These are phyloP conservation scores for Ruellia speciosa DNA, from an alignment of 305 asterid species.

Conservation along the genomic window DNA sequence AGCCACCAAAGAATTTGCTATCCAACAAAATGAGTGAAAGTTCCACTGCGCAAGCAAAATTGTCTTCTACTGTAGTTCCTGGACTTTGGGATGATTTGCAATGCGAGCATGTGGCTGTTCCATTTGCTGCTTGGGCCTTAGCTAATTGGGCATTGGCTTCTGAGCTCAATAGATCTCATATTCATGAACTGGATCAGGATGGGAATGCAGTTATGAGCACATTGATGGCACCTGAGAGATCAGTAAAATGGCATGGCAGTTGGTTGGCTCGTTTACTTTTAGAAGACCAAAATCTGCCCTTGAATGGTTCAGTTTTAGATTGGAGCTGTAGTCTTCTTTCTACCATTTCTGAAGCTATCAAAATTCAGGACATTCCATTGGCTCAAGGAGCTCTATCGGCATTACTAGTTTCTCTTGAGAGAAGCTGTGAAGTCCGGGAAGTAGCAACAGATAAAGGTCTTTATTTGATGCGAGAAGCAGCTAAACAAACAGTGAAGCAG, in stretches of 20 bases:
- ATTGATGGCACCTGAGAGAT: slow-evolving; percentile 91
- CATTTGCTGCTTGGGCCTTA: slow-evolving; percentile 98
- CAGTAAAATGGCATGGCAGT: slow-evolving; percentile 99
- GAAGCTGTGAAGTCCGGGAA: slow-evolving; percentile 69
- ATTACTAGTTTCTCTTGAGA: slow-evolving; percentile 70
- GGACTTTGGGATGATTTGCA: slow-evolving; percentile 99
- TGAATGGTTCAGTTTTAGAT: slow-evolving; percentile 70
- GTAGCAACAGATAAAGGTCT: slow-evolving; percentile 77
- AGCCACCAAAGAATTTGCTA: slow-evolving; percentile 31
- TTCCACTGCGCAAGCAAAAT: slow-evolving; percentile 32
- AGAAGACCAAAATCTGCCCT: slow-evolving; percentile 67
- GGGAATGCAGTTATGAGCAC: slow-evolving; percentile 87
- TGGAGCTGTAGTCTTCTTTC: slow-evolving; percentile 91
- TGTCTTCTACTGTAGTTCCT: slow-evolving; percentile 68
- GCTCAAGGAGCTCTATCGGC: slow-evolving; percentile 82
- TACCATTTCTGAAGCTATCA: slow-evolving; percentile 83
- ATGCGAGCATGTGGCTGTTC: slow-evolving; percentile 88
- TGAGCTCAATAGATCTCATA: slow-evolving; percentile 75
- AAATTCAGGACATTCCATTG: slow-evolving; percentile 69
- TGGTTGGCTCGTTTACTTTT: slow-evolving; percentile 76
- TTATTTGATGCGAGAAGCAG: slow-evolving; percentile 79
- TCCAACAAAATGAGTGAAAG: slow-evolving; percentile 47
- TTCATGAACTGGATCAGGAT: slow-evolving; percentile 85
- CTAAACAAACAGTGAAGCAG: slow-evolving; percentile 60
- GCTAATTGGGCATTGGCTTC: slow-evolving; percentile 99